Evolutionary conservation across 2,329 filamentous ascomycete species (phyloP).

Genomic region (Aspergillus ochraceus): DNA sequence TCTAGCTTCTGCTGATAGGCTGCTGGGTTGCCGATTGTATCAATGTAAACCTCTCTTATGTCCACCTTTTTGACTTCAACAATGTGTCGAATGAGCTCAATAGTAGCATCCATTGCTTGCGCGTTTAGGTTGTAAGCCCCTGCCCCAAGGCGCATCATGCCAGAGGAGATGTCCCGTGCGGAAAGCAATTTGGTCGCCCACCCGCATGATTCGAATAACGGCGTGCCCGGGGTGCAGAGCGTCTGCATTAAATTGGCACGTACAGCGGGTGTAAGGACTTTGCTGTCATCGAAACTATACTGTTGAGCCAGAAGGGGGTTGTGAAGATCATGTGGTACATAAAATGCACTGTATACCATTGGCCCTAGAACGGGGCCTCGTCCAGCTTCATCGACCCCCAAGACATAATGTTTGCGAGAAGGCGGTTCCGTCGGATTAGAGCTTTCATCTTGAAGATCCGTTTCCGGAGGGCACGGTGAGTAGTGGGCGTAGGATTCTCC

Average conservation of each 20-base stretch:
- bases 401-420: slow-evolving; percentile 44
- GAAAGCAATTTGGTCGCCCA: slow-evolving; percentile 83
- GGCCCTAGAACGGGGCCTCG: slow-evolving; percentile 86
- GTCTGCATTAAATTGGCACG: slow-evolving; percentile 70
- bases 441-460: slow-evolving; percentile 40
- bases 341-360: slow-evolving; percentile 71
- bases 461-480: slow-evolving; percentile 64
- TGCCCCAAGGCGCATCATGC: slow-evolving; percentile 64
- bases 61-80: slow-evolving; percentile 72
- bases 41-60: slow-evolving; percentile 86
- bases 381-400: slow-evolving; percentile 93
- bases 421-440: neutral
- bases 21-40: slow-evolving; percentile 83
- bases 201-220: slow-evolving; percentile 66
- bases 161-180: slow-evolving; percentile 76
- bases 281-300: slow-evolving; percentile 93
- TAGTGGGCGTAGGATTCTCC: slow-evolving; percentile 72
- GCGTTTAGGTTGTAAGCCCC: slow-evolving; percentile 86
- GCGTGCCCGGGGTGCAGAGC: slow-evolving; percentile 66
- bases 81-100: slow-evolving; percentile 76
- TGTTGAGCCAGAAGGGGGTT: slow-evolving; percentile 73
- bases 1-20: slow-evolving; percentile 83
- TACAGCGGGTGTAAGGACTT: slow-evolving; percentile 79
- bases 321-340: slow-evolving; percentile 64
- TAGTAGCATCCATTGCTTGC: slow-evolving; percentile 90